Conservation (phyloP, 2,329 filamentous ascomycete genomes). For the Venturia pyrina region DNA sequence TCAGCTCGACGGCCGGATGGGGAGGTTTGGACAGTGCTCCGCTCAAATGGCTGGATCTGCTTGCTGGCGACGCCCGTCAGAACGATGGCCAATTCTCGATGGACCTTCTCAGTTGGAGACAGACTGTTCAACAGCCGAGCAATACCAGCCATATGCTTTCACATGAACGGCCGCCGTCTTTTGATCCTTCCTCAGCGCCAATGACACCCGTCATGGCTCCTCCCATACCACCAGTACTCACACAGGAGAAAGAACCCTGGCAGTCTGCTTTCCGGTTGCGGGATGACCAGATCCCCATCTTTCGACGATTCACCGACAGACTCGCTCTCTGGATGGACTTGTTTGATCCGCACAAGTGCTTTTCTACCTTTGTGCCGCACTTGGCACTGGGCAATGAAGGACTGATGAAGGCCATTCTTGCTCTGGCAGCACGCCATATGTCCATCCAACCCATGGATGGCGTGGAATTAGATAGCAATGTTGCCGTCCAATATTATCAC, state of each 20-base stretch:
- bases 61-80: conserved; percentile 34
- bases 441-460: conserved; percentile 28
- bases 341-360: conserved; percentile 31
- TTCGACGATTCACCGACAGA: conserved; percentile 29
- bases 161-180: not conserved
- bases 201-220: not conserved
- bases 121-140: not conserved
- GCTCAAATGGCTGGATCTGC: conserved; percentile 38
- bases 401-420: conserved; percentile 47
- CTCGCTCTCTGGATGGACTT: conserved; percentile 34
- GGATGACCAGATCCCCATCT: conserved; percentile 28
- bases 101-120: conserved; percentile 19
- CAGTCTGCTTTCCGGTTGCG: conserved; percentile 20
- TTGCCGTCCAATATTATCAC: conserved; percentile 47
- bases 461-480: conserved; percentile 21
- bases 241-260: conserved; percentile 20
- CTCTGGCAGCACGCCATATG: conserved; percentile 44
- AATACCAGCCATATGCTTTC: not conserved
- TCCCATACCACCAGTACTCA: not conserved
- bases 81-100: conserved; percentile 26
- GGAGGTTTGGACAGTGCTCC: conserved; percentile 33
- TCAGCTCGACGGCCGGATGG: conserved; percentile 23
- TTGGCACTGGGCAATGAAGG: conserved; percentile 43
- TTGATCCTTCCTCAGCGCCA: not conserved
- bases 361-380: conserved; percentile 28